Base-by-base conservation (phyloP, 768 basidiomycete species). In the Auricularia auricula-judae region DNA sequence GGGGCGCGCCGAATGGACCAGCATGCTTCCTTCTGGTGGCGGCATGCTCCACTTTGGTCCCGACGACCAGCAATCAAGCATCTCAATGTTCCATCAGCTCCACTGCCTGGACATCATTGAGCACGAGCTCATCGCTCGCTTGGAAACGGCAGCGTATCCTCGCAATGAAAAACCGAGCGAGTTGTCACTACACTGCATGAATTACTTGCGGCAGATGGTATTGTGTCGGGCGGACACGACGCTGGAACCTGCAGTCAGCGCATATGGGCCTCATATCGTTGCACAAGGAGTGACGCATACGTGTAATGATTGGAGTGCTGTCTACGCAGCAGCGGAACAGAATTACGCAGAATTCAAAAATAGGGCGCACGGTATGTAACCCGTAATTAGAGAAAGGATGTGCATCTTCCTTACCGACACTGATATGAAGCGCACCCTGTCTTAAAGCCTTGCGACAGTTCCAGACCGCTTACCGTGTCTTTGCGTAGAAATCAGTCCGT, bases 51-150 rank as follows among this genome's bases (percentile, higher is more conserved):
- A 73, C 54, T 51, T 77, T 43, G 67, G 69, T 0, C 67, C 67
- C 5, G 35, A 71, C 10, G 67, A 65, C 29, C 54, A 60, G 54
- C 73, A 76, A 1, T 78, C 73, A 65, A 74, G 74, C 7, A 66
- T 79, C 39, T 64, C 72, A 33, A 74, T 79, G 69, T 72, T 80
- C 39, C 78, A 80, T 69, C 73, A 76, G 36, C 69, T 80, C 0
- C 75, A 76, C 33, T 79, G 79, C 64, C 70, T 80, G 66, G 69
- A 79, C 56, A 66, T 78, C 18, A 59, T 79, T n/a, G 74, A 76
- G 29, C 67, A 36, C 7, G 70, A 72, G 42, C 65, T 76, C 63
- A 18, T 18, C 18, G 47, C 47, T 4, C 61, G 18, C 34, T 21
- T 42, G 4, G 33, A 35, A 61, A 36, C 36, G 44, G 29, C 29